Evolutionary conservation across 768 basidiomycete species (phyloP).

Genomic region (Xerocomellus intermedius): DNA sequence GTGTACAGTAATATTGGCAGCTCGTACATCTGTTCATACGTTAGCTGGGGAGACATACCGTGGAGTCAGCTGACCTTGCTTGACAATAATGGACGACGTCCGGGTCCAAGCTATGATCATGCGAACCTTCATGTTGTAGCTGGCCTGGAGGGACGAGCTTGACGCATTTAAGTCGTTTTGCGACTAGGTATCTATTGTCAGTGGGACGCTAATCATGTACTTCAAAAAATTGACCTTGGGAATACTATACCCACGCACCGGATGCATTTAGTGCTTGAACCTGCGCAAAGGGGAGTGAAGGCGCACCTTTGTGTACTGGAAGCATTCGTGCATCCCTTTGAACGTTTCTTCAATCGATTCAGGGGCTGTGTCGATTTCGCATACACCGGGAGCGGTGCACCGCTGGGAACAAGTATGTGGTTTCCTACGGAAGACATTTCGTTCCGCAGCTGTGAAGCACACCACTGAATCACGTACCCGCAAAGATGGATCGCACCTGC

Average conservation of each 20-base stretch:
- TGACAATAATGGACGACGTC: conserved; percentile 53
- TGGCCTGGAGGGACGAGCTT: conserved; percentile 44
- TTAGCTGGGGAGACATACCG: background rate
- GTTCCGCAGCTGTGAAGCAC: conserved; percentile 2
- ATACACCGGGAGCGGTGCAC: conserved; percentile 50
- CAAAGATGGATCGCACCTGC: conserved; percentile 49
- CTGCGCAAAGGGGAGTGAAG: background rate
- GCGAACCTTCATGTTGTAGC: conserved; percentile 44
- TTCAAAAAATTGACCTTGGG: conserved; percentile 40
- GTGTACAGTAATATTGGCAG: conserved; percentile 58
- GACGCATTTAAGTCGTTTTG: conserved; percentile 51
- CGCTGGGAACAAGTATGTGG: conserved; percentile 45
- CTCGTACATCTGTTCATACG: conserved; percentile 41
- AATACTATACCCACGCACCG: conserved; percentile 39
- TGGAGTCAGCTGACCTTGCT: conserved; percentile 33
- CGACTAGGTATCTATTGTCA: conserved; percentile 31
- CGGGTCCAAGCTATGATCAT: conserved; percentile 45
- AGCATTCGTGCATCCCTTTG: conserved; percentile 54
- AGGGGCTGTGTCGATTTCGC: conserved; percentile 55
- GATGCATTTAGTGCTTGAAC: background rate
- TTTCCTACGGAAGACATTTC: conserved; percentile 30
- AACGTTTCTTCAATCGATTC: conserved; percentile 61
- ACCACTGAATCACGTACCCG: conserved; percentile 40
- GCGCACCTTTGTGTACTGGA: conserved; percentile 60
- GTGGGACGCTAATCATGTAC: no score